Conservation (phyloP, 1,284 basidiomycete species). For the Coniferiporia sulphurascens region DNA sequence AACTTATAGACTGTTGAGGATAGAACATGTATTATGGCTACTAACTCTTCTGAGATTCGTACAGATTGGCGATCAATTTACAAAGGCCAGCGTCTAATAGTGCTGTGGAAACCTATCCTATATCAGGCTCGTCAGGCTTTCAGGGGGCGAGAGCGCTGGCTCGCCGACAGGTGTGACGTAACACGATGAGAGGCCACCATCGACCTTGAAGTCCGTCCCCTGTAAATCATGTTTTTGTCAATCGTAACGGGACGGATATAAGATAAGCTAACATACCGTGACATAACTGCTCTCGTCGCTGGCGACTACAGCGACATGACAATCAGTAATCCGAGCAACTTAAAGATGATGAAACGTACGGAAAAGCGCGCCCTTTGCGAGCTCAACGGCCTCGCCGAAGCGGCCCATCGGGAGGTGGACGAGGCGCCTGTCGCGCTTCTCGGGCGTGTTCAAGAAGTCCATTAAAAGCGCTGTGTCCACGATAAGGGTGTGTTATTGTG, state of each 20-base stretch:
- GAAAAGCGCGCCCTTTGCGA: conserved; percentile 89
- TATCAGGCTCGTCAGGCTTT: conserved; percentile 39
- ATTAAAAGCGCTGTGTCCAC: conserved; percentile 73
- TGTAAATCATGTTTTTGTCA: conserved; percentile 34
- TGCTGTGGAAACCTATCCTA: not conserved
- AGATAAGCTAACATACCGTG: conserved; percentile 47
- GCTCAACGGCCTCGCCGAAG: conserved; percentile 94
- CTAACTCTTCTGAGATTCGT: not conserved
- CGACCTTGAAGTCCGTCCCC: conserved; percentile 91
- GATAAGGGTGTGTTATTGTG: no score
- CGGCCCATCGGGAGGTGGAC: conserved; percentile 95
- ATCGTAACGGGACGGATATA: conserved; percentile 34
- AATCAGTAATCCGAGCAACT: not conserved
- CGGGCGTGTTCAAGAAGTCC: conserved; percentile 96
- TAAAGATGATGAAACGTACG: conserved; percentile 44
- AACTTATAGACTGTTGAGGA: not conserved
- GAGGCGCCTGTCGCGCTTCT: conserved; percentile 88
- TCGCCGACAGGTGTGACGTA: conserved; percentile 84
- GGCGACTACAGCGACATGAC: conserved; percentile 53
- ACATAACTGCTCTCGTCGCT: conserved; percentile 84
- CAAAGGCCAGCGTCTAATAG: no score
- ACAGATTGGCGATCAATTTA: no score
- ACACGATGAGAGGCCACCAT: conserved; percentile 84
- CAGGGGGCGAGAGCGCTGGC: conserved; percentile 58
- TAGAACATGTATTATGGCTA: not conserved